These are phyloP conservation scores for Effrenium voratum DNA, from an alignment of 73 alveolate species.

Conservation along the genomic window DNA sequence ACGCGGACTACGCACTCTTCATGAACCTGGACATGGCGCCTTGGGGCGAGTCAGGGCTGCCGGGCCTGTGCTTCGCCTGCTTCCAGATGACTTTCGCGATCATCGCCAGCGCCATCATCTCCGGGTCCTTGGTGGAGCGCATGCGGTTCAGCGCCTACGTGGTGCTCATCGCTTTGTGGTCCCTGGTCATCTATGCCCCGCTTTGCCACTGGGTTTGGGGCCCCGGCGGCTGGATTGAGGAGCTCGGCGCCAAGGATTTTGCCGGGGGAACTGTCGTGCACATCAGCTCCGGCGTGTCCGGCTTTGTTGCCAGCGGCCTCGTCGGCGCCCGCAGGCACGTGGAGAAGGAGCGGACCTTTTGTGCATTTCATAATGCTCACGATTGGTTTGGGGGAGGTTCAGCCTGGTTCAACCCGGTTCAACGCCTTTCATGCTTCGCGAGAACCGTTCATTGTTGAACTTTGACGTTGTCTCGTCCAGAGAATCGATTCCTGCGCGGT, in stretches of 20 bases:
- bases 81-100: constrained; percentile 53
- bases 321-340: constrained; percentile 63
- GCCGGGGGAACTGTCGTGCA: constrained; percentile 58
- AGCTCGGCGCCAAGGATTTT: constrained; percentile 41
- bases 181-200: constrained; percentile 55
- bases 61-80: constrained; percentile 15
- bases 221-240: constrained; percentile 39
- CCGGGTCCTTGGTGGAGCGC: constrained; percentile 69
- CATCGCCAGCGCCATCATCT: constrained; percentile 33
- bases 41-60: constrained; percentile 51
- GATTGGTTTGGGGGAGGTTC: too few relatives aligned
- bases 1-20: constrained; percentile 10
- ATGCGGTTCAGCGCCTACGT: constrained; percentile 49
- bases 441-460: too few relatives aligned
- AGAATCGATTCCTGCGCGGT: too few relatives aligned
- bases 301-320: constrained; percentile 50
- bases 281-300: constrained; percentile 82
- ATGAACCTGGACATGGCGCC: constrained; percentile 34
- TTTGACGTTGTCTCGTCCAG: too few relatives aligned
- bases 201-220: constrained; percentile 91
- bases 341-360: constrained; percentile 19
- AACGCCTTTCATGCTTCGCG: too few relatives aligned
- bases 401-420: too few relatives aligned
- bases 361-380: too few relatives aligned
- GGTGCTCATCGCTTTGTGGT: constrained; percentile 36